Conservation (phyloP, 2,329 filamentous ascomycete genomes). For the Dissoconium aciculare region DNA sequence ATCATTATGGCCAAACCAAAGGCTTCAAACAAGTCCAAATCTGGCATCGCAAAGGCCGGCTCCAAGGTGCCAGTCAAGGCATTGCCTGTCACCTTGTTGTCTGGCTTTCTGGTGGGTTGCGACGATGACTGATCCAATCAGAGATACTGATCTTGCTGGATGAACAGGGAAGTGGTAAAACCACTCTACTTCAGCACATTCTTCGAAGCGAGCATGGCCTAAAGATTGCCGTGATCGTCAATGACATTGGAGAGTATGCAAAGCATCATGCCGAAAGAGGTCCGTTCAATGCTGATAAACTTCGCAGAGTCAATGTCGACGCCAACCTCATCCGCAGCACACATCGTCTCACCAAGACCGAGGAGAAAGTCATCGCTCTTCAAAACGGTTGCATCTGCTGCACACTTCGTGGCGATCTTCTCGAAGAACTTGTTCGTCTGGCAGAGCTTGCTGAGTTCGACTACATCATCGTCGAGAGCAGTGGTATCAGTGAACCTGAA, state of each 20-base stretch:
- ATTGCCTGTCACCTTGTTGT: constrained; percentile 46
- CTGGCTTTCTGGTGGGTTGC: constrained; percentile 40
- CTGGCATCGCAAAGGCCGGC: constrained; percentile 3
- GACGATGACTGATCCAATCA: neutral
- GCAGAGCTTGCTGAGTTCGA: constrained; percentile 49
- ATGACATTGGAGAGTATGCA: constrained; percentile 43
- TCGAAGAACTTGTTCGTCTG: constrained; percentile 53
- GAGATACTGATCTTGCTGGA: neutral
- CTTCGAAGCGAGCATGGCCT: constrained; percentile 52
- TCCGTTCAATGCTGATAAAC: too few relatives aligned
- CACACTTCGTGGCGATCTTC: constrained; percentile 53
- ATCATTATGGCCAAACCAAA: constrained; percentile 14
- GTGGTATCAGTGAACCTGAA: constrained; percentile 56
- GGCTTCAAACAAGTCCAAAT: constrained; percentile 6
- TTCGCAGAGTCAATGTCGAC: constrained; percentile 21
- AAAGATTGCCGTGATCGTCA: constrained; percentile 56
- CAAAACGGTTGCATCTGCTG: constrained; percentile 56
- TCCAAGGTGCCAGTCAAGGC: constrained; percentile 16
- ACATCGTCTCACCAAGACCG: constrained; percentile 19
- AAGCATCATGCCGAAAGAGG: too few relatives aligned
- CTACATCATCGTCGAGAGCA: constrained; percentile 59
- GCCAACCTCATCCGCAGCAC: constrained; percentile 20
- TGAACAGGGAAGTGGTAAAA: constrained; percentile 51
- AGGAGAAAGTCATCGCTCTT: constrained; percentile 22
- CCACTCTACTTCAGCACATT: constrained; percentile 54